Evolutionary conservation across 2,329 filamentous ascomycete species (phyloP).

Genomic region (Ophiostoma fasciatum): DNA sequence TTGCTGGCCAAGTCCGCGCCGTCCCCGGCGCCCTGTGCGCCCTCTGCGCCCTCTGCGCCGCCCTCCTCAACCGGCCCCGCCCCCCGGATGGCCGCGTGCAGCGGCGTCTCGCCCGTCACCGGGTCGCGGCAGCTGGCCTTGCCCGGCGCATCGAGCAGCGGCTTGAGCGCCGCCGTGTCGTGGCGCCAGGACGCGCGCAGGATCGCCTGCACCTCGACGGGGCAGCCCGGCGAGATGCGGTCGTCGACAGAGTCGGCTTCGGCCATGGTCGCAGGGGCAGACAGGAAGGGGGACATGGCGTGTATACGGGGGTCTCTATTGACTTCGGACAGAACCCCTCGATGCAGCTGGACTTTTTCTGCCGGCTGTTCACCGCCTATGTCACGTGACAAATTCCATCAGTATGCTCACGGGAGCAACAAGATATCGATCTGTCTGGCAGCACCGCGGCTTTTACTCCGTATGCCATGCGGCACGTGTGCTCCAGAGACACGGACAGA

Average conservation of each 20-base stretch:
- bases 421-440: too few relatives aligned
- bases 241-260: conserved; percentile 31
- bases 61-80: background rate
- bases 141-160: conserved; percentile 49
- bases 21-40: background rate
- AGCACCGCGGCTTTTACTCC: too few relatives aligned
- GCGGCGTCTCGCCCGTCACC: conserved; percentile 69
- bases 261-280: conserved; percentile 17
- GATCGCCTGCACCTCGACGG: conserved; percentile 33
- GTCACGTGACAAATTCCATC: too few relatives aligned
- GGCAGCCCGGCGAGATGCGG: conserved; percentile 39
- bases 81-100: conserved; percentile 80
- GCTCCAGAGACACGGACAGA: too few relatives aligned
- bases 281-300: too few relatives aligned
- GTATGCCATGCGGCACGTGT: too few relatives aligned
- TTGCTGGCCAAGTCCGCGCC: conserved; percentile 37
- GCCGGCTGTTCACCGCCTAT: too few relatives aligned
- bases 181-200: conserved; percentile 41
- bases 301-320: too few relatives aligned
- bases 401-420: too few relatives aligned
- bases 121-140: conserved; percentile 67
- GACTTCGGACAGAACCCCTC: too few relatives aligned
- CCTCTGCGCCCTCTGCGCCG: background rate
- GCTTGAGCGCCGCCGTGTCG: conserved; percentile 51
- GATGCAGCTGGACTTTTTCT: too few relatives aligned